Base-by-base conservation (phyloP, 257 asterid species). In the Vinca minor region DNA sequence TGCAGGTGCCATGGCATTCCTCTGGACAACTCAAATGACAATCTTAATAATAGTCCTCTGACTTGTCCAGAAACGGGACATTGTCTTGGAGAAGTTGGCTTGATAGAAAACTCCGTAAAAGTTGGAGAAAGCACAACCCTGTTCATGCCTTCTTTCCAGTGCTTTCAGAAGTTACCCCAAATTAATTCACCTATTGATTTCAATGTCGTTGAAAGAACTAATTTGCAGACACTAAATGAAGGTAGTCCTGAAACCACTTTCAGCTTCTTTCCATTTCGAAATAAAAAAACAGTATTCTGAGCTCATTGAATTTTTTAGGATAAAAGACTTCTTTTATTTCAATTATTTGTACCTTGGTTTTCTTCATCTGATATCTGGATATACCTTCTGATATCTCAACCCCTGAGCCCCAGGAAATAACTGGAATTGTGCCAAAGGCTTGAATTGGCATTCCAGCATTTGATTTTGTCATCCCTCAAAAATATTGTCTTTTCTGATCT, bases 1-100 rank as follows among this genome's bases (percentile, higher is more conserved):
- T 92, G 97, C 87, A 77, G 89, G 76, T 92, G 97, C 69, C 96
- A 92, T 63, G 95, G 96, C 76, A 71, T 84, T 74, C 95, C 91
- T 8, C 71, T 87, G 77, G 83, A 82, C 67, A 69, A 74, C 66
- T 65, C 78, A 70, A 70, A 66, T 75, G 57, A 29, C 71, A 71
- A 70, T 13, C 64, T 63, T 72, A 62, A 63, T 36, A 67, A 49
- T 66, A 62, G 48, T 13, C 66, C 77, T 59, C 52, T 55, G 62
- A 71, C 71, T 67, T 89, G 96, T 80, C 89, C 96, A 53, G 79
- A 84, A 68, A 85, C 86, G 36, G 70, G 74, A 34, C 69, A 75
- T 66, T 74, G 68, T 59, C 89, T 89, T 62, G 82, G 74, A 72
- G 81, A 67, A 64, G 23, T 78, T 65, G 95, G 83, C 72, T 67